Conservation (phyloP, 371 early-diverging fungal species). For the Enteropsectra breve region DNA sequence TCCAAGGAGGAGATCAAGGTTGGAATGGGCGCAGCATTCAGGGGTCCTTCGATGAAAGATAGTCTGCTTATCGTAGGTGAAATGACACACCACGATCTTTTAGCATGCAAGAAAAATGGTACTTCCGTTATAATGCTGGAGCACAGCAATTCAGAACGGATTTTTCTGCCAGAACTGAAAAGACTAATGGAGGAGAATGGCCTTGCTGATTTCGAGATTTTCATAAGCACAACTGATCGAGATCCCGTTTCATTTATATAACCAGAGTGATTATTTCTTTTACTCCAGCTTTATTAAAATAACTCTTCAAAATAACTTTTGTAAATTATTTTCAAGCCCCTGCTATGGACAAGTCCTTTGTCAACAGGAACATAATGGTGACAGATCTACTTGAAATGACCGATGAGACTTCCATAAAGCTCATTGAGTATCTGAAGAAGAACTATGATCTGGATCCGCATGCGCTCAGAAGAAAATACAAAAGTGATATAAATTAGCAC, state of each 20-base stretch:
- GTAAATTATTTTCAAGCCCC: too few species aligned
- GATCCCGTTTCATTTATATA: constrained; percentile 47
- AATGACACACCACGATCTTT: constrained; percentile 77
- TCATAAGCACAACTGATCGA: constrained; percentile 48
- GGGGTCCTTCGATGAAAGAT: constrained; percentile 59
- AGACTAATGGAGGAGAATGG: constrained; percentile 17
- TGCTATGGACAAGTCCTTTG: too few species aligned
- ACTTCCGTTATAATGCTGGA: constrained; percentile 80
- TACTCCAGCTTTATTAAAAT: too few species aligned
- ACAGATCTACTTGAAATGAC: too few species aligned
- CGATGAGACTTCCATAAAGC: too few species aligned
- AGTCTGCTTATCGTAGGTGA: constrained; percentile 84
- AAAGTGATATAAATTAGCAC: too few species aligned
- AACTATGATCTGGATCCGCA: too few species aligned
- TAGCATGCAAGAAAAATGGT: constrained; percentile 66
- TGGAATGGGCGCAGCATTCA: constrained; percentile 85
- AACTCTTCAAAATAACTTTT: too few species aligned
- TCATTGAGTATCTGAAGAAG: too few species aligned
- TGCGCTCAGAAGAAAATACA: too few species aligned
- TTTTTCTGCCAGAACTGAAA: constrained; percentile 64
- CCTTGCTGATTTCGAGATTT: constrained; percentile 30
- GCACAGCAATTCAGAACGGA: constrained; percentile 81
- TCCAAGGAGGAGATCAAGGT: constrained; percentile 61
- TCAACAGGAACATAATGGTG: too few species aligned
- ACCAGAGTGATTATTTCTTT: background rate